Evolutionary conservation across 495 filamentous ascomycete genomes (phyloP), one percentile per base, ranked within the genome.

Genomic region (Jackrogersella multiformis): DNA sequence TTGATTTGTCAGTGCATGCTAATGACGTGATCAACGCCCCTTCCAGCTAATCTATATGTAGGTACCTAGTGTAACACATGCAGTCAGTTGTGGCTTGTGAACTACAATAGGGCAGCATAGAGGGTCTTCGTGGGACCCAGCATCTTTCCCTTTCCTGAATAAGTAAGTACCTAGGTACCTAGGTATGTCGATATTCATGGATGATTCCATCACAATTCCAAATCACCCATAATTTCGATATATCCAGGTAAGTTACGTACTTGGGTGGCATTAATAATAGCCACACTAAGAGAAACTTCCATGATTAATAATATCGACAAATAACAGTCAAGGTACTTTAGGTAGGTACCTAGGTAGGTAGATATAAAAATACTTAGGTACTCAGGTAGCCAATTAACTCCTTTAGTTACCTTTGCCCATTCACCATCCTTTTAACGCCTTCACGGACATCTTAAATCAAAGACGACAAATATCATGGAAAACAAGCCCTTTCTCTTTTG

Each of bases 1-100:
- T 64, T 64, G 66, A 69, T 69, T 69, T 69, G 66, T 69, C 61
- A 69, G 61, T 60, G 7, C 15, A n/a, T n/a, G 4, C 26, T 30
- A 16, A 62, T 68, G 64, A 68, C 64, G 64, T 62, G 64, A 51
- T 61, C 28, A n/a, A n/a, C n/a, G n/a, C n/a, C n/a, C n/a, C n/a
- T n/a, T n/a, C 42, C 26, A 36, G 15, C 51, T 18, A 51, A 35
- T 34, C 30, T 20, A 12, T 12, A 13, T 34, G 28, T 24, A 28
- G 58, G 34, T 21, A 26, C 18, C 7, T 30, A 49, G n/a, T 13
- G n/a, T 32, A 32, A 5, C 23, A 53, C 9, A 13, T 60, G 34
- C 45, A 4, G 41, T 21, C 6, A 23, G 21, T 1, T 42, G 45
- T 53, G 58, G 58, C 45, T 61, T 24, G 20, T 34, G 12, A 52